Conservation (phyloP, 306 rosid genomes). For the Dicorynia guianensis region DNA sequence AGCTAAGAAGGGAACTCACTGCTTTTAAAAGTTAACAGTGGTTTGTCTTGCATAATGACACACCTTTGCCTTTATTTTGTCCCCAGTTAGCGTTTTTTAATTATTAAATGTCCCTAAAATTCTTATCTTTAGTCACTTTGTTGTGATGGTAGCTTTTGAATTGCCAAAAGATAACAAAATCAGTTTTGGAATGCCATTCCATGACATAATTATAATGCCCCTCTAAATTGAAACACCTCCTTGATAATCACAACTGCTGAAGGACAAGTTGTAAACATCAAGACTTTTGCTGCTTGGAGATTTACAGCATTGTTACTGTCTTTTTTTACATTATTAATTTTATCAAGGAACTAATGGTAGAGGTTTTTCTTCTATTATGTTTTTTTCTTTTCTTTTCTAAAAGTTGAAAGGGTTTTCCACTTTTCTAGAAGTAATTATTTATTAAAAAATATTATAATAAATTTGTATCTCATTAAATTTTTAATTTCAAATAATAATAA, state of each 20-base stretch:
- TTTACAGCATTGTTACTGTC: conserved; percentile 9
- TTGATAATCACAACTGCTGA: conserved; percentile 3
- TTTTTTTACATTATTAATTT: no score
- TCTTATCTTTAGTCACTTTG: conserved; percentile 21
- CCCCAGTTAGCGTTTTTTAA: conserved; percentile 20
- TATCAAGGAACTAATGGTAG: no score
- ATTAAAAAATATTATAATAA: no score
- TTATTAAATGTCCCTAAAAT: conserved; percentile 24
- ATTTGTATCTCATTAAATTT: no score
- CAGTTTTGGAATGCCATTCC: conserved; percentile 20
- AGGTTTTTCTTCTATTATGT: no score
- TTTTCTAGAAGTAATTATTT: no score
- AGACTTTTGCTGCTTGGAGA: conserved; percentile 24
- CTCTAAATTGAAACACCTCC: conserved; percentile 31
- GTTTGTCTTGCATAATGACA: not conserved
- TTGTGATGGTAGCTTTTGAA: conserved; percentile 39
- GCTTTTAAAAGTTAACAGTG: conserved; percentile 17
- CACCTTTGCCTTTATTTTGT: conserved; percentile 9
- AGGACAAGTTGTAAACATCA: conserved; percentile 30
- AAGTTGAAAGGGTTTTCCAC: no score
- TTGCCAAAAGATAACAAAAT: conserved; percentile 39
- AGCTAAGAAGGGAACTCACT: conserved; percentile 11
- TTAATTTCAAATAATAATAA: no score
- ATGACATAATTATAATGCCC: conserved; percentile 34
- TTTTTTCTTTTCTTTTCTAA: no score